Conservation (phyloP, 805 yeast genomes). For the Barnettozyma populi region DNA sequence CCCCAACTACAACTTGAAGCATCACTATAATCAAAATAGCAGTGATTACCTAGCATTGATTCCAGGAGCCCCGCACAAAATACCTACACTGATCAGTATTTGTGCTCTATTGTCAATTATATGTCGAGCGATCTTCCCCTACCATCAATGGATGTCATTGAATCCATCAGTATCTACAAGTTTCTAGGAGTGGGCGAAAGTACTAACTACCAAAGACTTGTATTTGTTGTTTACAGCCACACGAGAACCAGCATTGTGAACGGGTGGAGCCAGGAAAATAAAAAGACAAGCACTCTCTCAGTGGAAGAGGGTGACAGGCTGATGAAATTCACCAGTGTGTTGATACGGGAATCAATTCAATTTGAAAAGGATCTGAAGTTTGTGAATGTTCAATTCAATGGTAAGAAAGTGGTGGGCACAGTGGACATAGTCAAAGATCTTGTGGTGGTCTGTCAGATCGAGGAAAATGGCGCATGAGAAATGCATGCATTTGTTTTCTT, state of each 20-base stretch:
- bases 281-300: background rate
- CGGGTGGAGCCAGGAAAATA: conserved; percentile 6
- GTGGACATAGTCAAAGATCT: conserved; percentile 8
- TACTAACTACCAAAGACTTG: background rate
- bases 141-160: conserved; percentile 5
- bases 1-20: too few species aligned
- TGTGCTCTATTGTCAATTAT: too few species aligned
- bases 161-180: conserved; percentile 5
- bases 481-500: too few species aligned
- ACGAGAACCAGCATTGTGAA: conserved; percentile 14
- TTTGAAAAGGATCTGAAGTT: conserved; percentile 1
- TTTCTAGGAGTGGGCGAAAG: conserved; percentile 1
- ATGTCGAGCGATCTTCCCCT: background rate
- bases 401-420: conserved; percentile 3
- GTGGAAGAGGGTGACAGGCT: background rate
- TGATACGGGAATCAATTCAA: background rate
- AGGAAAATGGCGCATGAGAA: background rate
- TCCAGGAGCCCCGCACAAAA: too few species aligned
- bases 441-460: conserved; percentile 5
- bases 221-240: conserved; percentile 2
- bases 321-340: background rate
- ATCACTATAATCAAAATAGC: too few species aligned
- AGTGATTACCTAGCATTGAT: too few species aligned
- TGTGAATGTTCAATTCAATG: conserved; percentile 4
- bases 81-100: too few species aligned